Evolutionary conservation across 176 grass and related monocot genomes (phyloP).

Genomic region (Carex cristatella): DNA sequence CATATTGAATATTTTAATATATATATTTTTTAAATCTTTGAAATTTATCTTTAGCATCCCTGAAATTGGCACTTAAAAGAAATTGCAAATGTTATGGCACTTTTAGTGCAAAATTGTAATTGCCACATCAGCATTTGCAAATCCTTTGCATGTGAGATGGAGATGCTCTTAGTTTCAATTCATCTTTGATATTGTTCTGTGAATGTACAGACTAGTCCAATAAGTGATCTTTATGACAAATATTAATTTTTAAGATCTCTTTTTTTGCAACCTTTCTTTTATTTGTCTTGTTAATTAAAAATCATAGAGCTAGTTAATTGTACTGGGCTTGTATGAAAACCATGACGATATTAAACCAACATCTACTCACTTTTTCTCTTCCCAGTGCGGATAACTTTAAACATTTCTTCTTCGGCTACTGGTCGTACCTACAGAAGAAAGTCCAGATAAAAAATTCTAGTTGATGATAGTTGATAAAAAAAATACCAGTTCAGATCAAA

Average conservation of each 20-base stretch:
- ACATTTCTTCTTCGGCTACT: slow-evolving; percentile 85
- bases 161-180: not conserved
- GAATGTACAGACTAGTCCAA: not conserved
- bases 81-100: too few relatives aligned
- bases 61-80: too few relatives aligned
- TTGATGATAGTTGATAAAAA: not conserved
- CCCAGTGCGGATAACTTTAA: slow-evolving; percentile 67
- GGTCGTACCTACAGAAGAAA: slow-evolving; percentile 53
- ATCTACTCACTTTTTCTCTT: slow-evolving; percentile 69
- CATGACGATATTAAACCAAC: not conserved
- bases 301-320: not conserved
- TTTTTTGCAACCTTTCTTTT: not conserved
- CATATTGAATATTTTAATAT: too few relatives aligned
- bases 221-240: not conserved
- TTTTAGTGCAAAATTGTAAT: too few relatives aligned
- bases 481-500: not conserved
- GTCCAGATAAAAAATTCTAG: not conserved
- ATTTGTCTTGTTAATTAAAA: not conserved
- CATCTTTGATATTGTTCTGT: not conserved
- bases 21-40: too few relatives aligned
- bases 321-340: not conserved
- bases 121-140: too few relatives aligned
- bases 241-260: not conserved
- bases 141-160: too few relatives aligned
- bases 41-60: too few relatives aligned